These are phyloP conservation scores for Microcera coccophila DNA, from an alignment of 2,329 filamentous ascomycete species.

Conservation along the genomic window DNA sequence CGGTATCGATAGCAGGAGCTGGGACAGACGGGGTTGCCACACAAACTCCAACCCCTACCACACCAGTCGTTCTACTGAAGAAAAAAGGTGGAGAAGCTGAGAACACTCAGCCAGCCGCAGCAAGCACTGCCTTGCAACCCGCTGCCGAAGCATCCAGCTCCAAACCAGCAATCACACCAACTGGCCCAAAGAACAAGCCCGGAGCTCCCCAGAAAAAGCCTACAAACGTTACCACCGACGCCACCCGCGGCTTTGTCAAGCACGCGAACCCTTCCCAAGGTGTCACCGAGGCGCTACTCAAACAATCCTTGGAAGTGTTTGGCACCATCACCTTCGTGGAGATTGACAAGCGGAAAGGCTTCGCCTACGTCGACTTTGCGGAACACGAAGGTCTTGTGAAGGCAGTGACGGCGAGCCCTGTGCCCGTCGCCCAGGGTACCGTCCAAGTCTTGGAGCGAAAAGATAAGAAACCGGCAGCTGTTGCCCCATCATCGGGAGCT, in stretches of 20 bases:
- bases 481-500: constrained; percentile 13
- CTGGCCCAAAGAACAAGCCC: constrained; percentile 24
- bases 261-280: constrained; percentile 87
- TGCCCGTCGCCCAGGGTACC: constrained; percentile 77
- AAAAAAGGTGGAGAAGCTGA: constrained; percentile 31
- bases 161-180: constrained; percentile 18
- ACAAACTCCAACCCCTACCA: constrained; percentile 22
- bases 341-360: constrained; percentile 91
- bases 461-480: constrained; percentile 46
- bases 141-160: constrained; percentile 29
- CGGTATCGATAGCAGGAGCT: constrained; percentile 30
- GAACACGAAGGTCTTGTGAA: constrained; percentile 68
- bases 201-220: constrained; percentile 33
- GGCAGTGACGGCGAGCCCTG: constrained; percentile 76
- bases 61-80: constrained; percentile 42
- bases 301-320: constrained; percentile 68
- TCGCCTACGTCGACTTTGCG: constrained; percentile 87
- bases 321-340: constrained; percentile 77
- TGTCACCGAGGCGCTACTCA: constrained; percentile 77
- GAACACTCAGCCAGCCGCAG: constrained; percentile 18
- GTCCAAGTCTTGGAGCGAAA: constrained; percentile 85
- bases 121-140: constrained; percentile 24
- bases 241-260: constrained; percentile 71
- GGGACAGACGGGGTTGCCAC: constrained; percentile 17
- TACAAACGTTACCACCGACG: constrained; percentile 35